Evolutionary conservation across 2,329 filamentous ascomycete species (phyloP).

Genomic region (Fusarium camptoceras): DNA sequence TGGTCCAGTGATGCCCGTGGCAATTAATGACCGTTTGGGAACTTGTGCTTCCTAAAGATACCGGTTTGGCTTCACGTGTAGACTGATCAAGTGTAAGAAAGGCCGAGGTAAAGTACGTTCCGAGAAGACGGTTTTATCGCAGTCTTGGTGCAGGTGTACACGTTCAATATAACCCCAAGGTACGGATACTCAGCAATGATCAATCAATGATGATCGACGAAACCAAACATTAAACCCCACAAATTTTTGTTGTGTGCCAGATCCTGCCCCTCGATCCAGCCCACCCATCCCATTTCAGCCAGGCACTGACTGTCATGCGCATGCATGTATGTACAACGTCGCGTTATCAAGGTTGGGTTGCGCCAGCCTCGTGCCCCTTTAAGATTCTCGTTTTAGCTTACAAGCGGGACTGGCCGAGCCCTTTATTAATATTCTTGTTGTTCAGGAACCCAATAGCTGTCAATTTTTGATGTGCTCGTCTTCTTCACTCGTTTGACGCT

Average conservation of each 20-base stretch:
- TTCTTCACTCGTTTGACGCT: slow-evolving; percentile 2
- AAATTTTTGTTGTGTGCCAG: slow-evolving; percentile 34
- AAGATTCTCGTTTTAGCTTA: slow-evolving; percentile 21
- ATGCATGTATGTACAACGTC: not conserved
- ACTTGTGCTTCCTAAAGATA: not conserved
- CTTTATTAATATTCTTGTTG: not conserved
- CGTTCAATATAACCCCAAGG: not conserved
- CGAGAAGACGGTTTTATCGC: not conserved
- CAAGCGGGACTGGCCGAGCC: slow-evolving; percentile 9
- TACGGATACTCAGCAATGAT: not conserved
- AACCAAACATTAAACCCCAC: slow-evolving; percentile 34
- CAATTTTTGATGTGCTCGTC: slow-evolving; percentile 1
- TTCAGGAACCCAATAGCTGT: not conserved
- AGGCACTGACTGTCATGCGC: not conserved
- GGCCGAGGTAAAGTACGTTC: not conserved
- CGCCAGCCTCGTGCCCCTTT: slow-evolving; percentile 25
- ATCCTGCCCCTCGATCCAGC: slow-evolving; percentile 28
- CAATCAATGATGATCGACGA: slow-evolving; percentile 27
- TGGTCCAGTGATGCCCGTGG: not conserved
- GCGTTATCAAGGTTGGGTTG: not conserved
- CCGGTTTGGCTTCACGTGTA: not conserved
- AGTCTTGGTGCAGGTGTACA: not conserved
- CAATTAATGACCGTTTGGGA: not conserved
- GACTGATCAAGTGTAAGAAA: not conserved
- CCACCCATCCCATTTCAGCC: not conserved